phyloP scores from a whole-genome alignment of 352 stramenopile genomes.

The Globisporangium echinulatum region DNA sequence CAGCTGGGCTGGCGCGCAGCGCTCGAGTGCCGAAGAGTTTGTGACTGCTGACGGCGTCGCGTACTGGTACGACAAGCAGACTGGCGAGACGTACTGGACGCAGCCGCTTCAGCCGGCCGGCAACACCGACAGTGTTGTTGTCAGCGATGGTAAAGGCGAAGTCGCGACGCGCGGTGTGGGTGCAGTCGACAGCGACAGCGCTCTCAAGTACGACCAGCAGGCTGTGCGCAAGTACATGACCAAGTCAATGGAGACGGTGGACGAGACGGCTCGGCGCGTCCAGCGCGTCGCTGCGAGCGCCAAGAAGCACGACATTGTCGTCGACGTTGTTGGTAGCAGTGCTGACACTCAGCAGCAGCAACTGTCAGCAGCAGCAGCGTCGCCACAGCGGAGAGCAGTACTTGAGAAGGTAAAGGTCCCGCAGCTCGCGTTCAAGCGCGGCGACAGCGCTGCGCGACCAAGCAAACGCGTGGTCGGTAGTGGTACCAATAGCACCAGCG shows the following conservation, averaged over 20 bases:
- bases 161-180: slow-evolving; percentile 65
- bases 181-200: slow-evolving; percentile 37
- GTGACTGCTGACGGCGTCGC: slow-evolving; percentile 85
- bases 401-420: slow-evolving; percentile 55
- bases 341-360: not conserved
- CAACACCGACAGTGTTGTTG: slow-evolving; percentile 75
- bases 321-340: slow-evolving; percentile 19
- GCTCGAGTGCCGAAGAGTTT: slow-evolving; percentile 84
- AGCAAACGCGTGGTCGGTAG: not conserved
- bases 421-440: slow-evolving; percentile 35
- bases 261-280: slow-evolving; percentile 53
- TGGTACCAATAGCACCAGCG: not conserved
- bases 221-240: slow-evolving; percentile 82
- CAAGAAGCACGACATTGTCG: slow-evolving; percentile 54
- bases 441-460: not conserved
- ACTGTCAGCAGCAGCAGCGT: not conserved
- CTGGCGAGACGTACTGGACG: slow-evolving; percentile 89
- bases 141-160: slow-evolving; percentile 56
- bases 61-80: slow-evolving; percentile 86
- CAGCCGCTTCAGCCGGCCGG: slow-evolving; percentile 69
- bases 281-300: slow-evolving; percentile 48
- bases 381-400: slow-evolving; percentile 8
- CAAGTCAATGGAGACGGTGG: slow-evolving; percentile 70
- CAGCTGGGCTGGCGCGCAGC: slow-evolving; percentile 90
- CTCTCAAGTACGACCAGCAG: slow-evolving; percentile 52